Evolutionary conservation across 192 early-diverging fungal genomes (phyloP), one percentile per base, ranked within the genome.

Genomic region (Spizellomyces punctatus): DNA sequence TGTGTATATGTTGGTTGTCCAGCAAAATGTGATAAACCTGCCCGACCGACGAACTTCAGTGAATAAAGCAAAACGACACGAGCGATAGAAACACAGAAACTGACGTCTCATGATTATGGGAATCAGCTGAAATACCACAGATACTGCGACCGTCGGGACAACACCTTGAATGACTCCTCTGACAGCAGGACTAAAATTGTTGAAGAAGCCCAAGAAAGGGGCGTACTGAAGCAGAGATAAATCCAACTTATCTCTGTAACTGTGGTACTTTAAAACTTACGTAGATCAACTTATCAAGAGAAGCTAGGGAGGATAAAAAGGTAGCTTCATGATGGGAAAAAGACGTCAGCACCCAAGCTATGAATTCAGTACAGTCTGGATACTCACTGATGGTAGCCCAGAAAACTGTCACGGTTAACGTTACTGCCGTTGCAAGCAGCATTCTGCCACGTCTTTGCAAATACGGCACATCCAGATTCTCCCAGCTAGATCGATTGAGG

Each of bases 141-240:
- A 83, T 47, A 94, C 79, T 48, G 86, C 81, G 5, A 89, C 58
- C 10, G 91, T 83, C 12, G 95, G 93, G 48, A 96, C 79, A 46
- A 91, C 81, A 83, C 95, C 95, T 57, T 88, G 82, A 67, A 94
- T 86, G 7, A 91, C 61, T 10, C 83, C 85, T 17, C 78, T 76
- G 68, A 83, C 55, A 68, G 82, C 54, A 8, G 79, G 68, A 9
- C 74, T 67, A 57, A 76, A 64, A 41, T 86, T 72, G 0, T 63
- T 61, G 0, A 82, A 58, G 9, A 86, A 63, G 14, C 54, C 58
- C 47, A 90, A 55, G 66, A 90, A 90, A 1, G 86, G 83, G n/a
- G 87, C 65, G 46, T 85, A 71, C 42, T 75, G 87, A 79, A 16
- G 91, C 73, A 41, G 84, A 83, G 1, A 87, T 78, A n/a, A 90